Evolutionary conservation across 441 rosid genomes (phyloP), one percentile per base, ranked within the genome.

Genomic region (Isatis lusitanica): DNA sequence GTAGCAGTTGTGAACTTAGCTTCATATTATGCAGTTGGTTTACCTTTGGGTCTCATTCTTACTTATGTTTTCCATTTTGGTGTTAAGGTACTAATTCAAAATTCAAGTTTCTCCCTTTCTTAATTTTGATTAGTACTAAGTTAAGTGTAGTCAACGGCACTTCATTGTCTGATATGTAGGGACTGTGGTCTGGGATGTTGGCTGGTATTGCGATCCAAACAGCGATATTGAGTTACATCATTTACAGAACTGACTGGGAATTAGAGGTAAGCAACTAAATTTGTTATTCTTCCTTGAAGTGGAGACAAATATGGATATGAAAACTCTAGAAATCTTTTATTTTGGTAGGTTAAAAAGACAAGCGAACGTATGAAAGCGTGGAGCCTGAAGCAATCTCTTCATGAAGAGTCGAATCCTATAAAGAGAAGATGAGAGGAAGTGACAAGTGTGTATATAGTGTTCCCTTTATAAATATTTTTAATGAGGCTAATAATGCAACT

Each of bases 131-230:
- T 6, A 7, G 59, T 53, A 28, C 36, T 10, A 4, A 1, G n/a
- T 9, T 9, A 8, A 33, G 4, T 13, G 3, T 3, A 30, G 3
- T 17, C 3, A 1, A 44, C 11, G 59, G 11, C 59, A 33, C n/a
- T 36, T 16, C 9, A 59, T 72, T 59, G 17, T 46, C 10, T 53
- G 33, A 43, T 47, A 40, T 78, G 39, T 40, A 87, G 90, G 94
- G 90, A 31, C 42, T 84, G 15, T 90, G 95, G 95, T 78, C 84
- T 38, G 92, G 95, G 66, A 70, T 90, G 84, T 17, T 86, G 31
- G 47, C 73, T 17, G 92, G 95, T 15, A 78, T 84, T 8, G 74
- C 70, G 0, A 7, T 75, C 46, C 95, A 90, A 59, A 78, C 85
- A 5, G 5, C 75, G 12, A 44, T 81, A 7, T 75, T 89, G 53